phyloP scores from a whole-genome alignment of 1,284 basidiomycete genomes.

The Tilletia horrida region DNA sequence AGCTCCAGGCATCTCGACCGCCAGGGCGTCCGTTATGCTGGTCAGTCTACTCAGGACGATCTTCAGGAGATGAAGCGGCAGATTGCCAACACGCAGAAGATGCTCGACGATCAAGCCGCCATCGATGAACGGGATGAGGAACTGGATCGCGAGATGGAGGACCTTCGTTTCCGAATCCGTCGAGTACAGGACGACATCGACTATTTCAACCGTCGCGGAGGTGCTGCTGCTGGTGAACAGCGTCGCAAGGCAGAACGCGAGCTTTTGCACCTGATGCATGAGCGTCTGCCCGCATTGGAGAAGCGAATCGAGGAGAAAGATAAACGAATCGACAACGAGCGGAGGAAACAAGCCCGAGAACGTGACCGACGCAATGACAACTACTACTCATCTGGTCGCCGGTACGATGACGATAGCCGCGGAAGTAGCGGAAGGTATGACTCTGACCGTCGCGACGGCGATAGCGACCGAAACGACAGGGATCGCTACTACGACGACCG shows the following conservation, averaged over 20 bases:
- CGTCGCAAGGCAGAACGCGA: constrained; percentile 83
- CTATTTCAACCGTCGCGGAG: constrained; percentile 73
- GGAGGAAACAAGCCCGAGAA: constrained; percentile 61
- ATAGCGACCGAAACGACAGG: constrained; percentile 55
- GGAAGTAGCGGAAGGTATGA: constrained; percentile 32
- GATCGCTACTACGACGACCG: constrained; percentile 43
- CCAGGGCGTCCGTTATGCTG: constrained; percentile 73
- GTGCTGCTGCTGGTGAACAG: constrained; percentile 72
- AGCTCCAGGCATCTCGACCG: constrained; percentile 83
- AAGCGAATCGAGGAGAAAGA: constrained; percentile 77
- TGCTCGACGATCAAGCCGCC: constrained; percentile 72
- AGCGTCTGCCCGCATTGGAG: constrained; percentile 86
- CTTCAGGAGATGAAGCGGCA: constrained; percentile 82
- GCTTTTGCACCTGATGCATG: constrained; percentile 80
- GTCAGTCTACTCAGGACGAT: constrained; percentile 65
- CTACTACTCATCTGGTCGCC: constrained; percentile 55
- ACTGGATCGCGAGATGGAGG: constrained; percentile 70
- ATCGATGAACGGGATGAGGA: constrained; percentile 77
- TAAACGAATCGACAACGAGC: constrained; percentile 67
- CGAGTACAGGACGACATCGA: constrained; percentile 91
- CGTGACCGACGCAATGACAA: constrained; percentile 81
- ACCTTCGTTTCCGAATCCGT: constrained; percentile 79
- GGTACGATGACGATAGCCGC: constrained; percentile 30
- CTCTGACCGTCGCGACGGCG: constrained; percentile 48
- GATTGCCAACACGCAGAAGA: constrained; percentile 74